Base-by-base conservation (phyloP, 177 flowering plant species). In the Vitis hybrid region DNA sequence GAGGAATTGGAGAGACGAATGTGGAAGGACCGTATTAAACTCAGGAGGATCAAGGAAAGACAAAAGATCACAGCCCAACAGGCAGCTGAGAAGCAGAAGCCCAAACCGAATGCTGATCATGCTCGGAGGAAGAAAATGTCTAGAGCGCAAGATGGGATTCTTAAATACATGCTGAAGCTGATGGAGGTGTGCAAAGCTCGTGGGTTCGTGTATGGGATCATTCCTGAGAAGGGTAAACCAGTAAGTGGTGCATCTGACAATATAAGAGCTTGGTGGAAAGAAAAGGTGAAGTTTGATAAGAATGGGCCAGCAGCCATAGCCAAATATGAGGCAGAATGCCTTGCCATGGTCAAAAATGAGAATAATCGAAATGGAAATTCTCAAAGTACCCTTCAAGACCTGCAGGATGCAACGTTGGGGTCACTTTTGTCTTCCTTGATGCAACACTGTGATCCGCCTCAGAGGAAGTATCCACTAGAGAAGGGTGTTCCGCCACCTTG, bases 181-280 rank as follows among this genome's bases (percentile, higher is more conserved):
- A 90, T 90, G 94, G 94, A 90, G 66, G 94, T 90, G 4, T 90
- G 94, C 81, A 85, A 88, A 77, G 91, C 90, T n/a, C 88, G 91
- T 24, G 94, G 93, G 1, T 90, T 87, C 68, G 89, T 87, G 53
- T 87, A 87, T 71, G 92, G 92, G 24, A 83, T 89, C 58, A 87
- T 88, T 61, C 94, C 91, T 11, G 94, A 90, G 80, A 90, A 90
- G 82, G 92, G 94, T 24, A 90, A 90, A 69, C 88, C 94, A 0
- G 91, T 90, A 2, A 85, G 91, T 53, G 94, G 94, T n/a, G 60
- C 94, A 12, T 90, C 94, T 10, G 94, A 90, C 76, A 90, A 90
- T 72, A 76, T 90, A 11, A 73, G 94, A 53, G 91, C 89, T 66
- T 90, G 94, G 94, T 90, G 94, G 91, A 90, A 90, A 52, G 94